Base-by-base conservation (phyloP, 2,329 filamentous ascomycete genomes). In the Scleromitrula shiraiana region DNA sequence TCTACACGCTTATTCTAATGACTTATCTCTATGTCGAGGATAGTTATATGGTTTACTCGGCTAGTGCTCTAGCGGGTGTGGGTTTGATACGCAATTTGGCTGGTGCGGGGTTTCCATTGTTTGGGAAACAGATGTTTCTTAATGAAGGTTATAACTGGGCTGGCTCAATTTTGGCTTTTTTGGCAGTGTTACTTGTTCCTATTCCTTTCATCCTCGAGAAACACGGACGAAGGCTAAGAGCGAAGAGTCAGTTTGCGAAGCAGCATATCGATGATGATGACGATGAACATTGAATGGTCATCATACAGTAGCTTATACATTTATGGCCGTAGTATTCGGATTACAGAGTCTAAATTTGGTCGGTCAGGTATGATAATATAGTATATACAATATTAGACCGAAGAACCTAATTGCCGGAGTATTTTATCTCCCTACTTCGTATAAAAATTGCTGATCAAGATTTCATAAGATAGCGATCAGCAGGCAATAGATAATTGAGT, bases 1-100 rank as follows among this genome's bases (percentile, higher is more conserved):
- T 75, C 52, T 73, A 74, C 44, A 69, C 69, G 1, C 64, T 76
- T 0, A 74, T 74, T 39, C 62, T 75, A 3, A 72, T 72, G 64
- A 70, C 70, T 1, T 66, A 72, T 29, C 70, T 67, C 4, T 74
- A 72, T 50, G 71, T 70, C 2, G 70, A 73, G 45, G 71, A 74
- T 50, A 67, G 68, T 6, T 74, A 74, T 51, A 68, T 70, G 55
- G 63, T 66, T 2, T 65, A 64, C 41, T 66, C 64, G 5, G 69
- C 69, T 5, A 67, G 63, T 3, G 70, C 67, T 0, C 56, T 71
- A 14, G 70, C 70, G 3, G 68, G 66, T 2, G 66, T 68, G 14
- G 64, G 63, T 2, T 60, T 71, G 23, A 58, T 70, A 27, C 61
- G 68, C 2, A 67, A 66, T 39, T 50, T 65, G 1, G 64, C 64